phyloP scores from a whole-genome alignment of 306 rosid genomes.

The Sophora flavescens region DNA sequence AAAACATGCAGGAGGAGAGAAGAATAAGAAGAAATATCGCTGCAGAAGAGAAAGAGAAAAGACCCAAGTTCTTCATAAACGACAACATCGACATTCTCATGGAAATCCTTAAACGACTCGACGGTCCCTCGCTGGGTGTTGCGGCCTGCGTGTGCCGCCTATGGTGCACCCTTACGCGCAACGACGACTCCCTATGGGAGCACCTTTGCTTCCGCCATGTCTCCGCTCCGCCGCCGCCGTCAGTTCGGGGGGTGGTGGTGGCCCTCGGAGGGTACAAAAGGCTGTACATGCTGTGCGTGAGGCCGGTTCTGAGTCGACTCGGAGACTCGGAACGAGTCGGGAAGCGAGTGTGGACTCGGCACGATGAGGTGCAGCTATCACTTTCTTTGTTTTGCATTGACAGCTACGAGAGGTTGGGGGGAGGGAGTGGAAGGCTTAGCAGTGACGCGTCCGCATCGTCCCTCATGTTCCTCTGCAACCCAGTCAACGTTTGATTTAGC shows the following conservation, averaged over 20 bases:
- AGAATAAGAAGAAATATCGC: not conserved
- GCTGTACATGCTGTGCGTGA: constrained; percentile 82
- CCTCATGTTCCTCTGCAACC: constrained; percentile 67
- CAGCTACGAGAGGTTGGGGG: constrained; percentile 55
- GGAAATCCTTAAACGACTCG: constrained; percentile 88
- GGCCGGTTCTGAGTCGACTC: constrained; percentile 86
- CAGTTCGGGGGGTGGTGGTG: constrained; percentile 62
- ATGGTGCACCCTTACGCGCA: constrained; percentile 73
- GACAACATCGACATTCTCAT: constrained; percentile 88
- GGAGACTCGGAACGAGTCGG: constrained; percentile 64
- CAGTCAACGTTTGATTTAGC: constrained; percentile 54
- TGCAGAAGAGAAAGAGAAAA: constrained; percentile 50
- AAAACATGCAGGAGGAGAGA: constrained; percentile 40
- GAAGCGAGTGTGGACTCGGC: constrained; percentile 68
- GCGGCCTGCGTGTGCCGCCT: constrained; percentile 92
- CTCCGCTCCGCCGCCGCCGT: constrained; percentile 58
- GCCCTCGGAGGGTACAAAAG: constrained; percentile 95
- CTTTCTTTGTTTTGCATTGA: constrained; percentile 83
- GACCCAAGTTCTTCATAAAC: constrained; percentile 73
- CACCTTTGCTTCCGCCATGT: constrained; percentile 88
- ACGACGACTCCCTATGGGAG: constrained; percentile 94
- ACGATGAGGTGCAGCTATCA: constrained; percentile 85
- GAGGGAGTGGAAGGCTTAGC: constrained; percentile 41
- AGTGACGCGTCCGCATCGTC: constrained; percentile 60
- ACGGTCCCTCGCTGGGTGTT: constrained; percentile 84